Percentiles rank a stretch among this genome's conserved stretches.
phyloP scores from a whole-genome alignment of 2,329 filamentous ascomycete genomes.

The Aspergillus sp. region DNA sequence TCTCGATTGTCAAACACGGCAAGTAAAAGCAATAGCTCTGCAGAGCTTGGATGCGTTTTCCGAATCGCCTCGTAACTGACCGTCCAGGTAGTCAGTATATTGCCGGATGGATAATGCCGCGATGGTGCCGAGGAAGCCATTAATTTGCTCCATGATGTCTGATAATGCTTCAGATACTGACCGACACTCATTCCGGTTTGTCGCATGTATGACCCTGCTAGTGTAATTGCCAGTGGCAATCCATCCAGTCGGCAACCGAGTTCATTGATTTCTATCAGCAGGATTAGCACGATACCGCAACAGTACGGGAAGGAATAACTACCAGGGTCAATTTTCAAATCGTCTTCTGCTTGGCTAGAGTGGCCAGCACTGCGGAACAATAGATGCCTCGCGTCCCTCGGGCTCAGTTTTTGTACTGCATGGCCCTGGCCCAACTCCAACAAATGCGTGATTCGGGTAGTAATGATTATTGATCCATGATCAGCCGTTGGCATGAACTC shows the following conservation, averaged over 20 bases:
- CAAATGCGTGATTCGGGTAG: no score
- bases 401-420: no score
- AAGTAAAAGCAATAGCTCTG: slow-evolving; percentile 42
- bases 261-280: slow-evolving; percentile 18
- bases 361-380: no score
- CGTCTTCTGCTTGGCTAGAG: no score
- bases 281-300: no score
- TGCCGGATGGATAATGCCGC: slow-evolving; percentile 24
- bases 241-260: slow-evolving; percentile 43
- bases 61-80: slow-evolving; percentile 41
- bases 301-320: no score
- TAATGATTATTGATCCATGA: no score
- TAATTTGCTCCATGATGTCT: slow-evolving; percentile 35
- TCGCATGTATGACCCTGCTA: slow-evolving; percentile 47
- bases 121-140: slow-evolving; percentile 16
- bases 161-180: slow-evolving; percentile 44
- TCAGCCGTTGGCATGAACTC: no score
- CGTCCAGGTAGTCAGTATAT: slow-evolving; percentile 35
- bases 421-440: no score
- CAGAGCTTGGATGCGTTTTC: slow-evolving; percentile 27
- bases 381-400: no score
- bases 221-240: slow-evolving; percentile 48
- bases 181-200: slow-evolving; percentile 36
- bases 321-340: no score
- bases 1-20: slow-evolving; percentile 47